Evolutionary conservation across 2,329 filamentous ascomycete species (phyloP), one percentile per base, ranked within the genome.

Genomic region (Xylariaceae sp.): DNA sequence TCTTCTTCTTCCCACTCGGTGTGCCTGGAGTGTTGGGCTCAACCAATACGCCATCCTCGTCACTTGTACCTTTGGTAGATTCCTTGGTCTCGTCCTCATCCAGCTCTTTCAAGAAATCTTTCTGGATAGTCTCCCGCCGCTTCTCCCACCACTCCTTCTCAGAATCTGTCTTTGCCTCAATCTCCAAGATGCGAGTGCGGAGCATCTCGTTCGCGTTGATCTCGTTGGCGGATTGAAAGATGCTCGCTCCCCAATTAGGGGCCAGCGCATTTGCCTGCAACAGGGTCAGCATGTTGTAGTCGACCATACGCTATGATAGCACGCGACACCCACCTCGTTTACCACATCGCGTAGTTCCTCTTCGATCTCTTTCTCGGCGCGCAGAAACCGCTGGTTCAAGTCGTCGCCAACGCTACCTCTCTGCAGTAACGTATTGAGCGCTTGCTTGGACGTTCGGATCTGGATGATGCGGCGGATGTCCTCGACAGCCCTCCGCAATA

Each of bases 211-310:
- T 96, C 60, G 89, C 85, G 44, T 86, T 82, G 67, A 98, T 96
- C 67, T 98, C 93, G 66, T 95, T 95, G 41, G 93, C 93, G 34
- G 87, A 90, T 66, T 98, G 93, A 78, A 98, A 98, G 64, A 98
- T 97, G 42, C 79, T 81, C 61, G 93, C 84, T 47, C 93, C 93
- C 93, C 93, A 98, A 64, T 85, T 84, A 37, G 87, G 84, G 1
- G 81, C 76, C 50, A 96, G 85, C 16, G 87, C 89, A 63, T 97
- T 97, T 56, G 94, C 93, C 89, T 96, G 52, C 32, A 15, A 6
- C 19, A 8, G 15, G 7, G n/a, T 35, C 16, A 17, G 15, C 15
- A 17, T 13, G 15, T 19, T 11, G 13, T 4, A 12, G 6, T 19
- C 33, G 33, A 32, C 12, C n/a, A n/a, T n/a, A n/a, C n/a, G n/a